Evolutionary conservation across 768 basidiomycete genomes (phyloP), one percentile per base, ranked within the genome.

Genomic region (Fomitopsis serialis): DNA sequence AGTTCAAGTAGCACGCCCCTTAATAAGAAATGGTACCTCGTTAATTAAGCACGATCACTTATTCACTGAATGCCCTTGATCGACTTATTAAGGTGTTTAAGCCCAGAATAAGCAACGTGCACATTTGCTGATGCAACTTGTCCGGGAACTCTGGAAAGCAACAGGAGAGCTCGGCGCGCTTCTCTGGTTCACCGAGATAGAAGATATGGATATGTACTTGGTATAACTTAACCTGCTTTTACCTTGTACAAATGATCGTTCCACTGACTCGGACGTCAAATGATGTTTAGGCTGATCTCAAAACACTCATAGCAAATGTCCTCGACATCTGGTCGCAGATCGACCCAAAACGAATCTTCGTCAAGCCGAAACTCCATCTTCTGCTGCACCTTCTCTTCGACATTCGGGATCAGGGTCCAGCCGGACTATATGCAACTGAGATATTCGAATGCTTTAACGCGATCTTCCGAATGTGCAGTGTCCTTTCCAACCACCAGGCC

Each of bases 361-460:
- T 40, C 23, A 63, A 63, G 35, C 40, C 37, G 15, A 63, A 63
- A 27, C 52, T 63, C 11, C 61, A 60, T 29, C 32, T 60, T 15
- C 48, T 63, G 17, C 11, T 45, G 5, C 59, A 63, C 46, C 15
- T 58, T 12, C 40, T 55, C 0, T 52, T 57, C 24, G 53, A 61
- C 40, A 52, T 64, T 23, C 55, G 55, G 2, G 51, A 62, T 0
- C 69, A 66, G 59, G 72, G 74, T 10, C 74, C 72, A 0, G 56
- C 63, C 0, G 59, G 73, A 19, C 53, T 62, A 0, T 66, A 58
- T 35, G 63, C 72, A 0, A 76, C 73, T 0, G 74, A 77, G 54
- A 48, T 61, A 0, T 75, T 67, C 55, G 76, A 78, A 54, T 67
- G 63, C 45, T 78, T 66, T 56, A 77, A 78, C 59, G 68, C 67